phyloP scores from a whole-genome alignment of 495 filamentous ascomycete genomes.

The Penicillium desertorum region DNA sequence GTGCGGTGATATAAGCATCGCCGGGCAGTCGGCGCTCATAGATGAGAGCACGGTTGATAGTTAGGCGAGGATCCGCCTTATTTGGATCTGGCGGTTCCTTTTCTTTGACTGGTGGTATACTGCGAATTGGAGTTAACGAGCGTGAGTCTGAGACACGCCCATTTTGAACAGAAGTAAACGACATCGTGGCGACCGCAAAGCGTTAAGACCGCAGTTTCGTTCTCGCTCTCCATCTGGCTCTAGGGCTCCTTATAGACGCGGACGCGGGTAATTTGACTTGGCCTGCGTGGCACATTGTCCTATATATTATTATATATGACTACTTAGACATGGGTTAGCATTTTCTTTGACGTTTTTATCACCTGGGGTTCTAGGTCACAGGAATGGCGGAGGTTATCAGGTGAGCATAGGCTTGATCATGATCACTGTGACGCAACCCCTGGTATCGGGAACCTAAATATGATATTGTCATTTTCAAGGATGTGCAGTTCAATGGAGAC shows the following conservation, averaged over 20 bases:
- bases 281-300: not conserved
- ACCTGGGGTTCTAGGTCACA: conserved; percentile 20
- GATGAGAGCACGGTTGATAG: conserved; percentile 48
- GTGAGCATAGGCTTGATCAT: conserved; percentile 12
- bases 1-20: conserved; percentile 51
- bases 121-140: not conserved
- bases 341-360: conserved; percentile 21
- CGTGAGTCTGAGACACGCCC: not conserved
- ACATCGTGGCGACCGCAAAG: conserved; percentile 13
- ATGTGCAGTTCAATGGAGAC: not conserved
- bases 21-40: conserved; percentile 53
- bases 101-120: conserved; percentile 4
- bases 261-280: conserved; percentile 3
- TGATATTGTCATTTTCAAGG: conserved; percentile 9
- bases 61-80: conserved; percentile 43
- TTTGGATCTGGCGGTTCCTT: conserved; percentile 34
- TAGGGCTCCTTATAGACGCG: conserved; percentile 13
- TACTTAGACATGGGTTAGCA: not conserved
- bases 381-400: conserved; percentile 22
- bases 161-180: conserved; percentile 9
- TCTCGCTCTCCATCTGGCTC: conserved; percentile 22
- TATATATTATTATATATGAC: not conserved
- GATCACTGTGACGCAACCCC: conserved; percentile 4
- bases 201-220: conserved; percentile 15
- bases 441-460: not conserved